Evolutionary conservation across 805 yeast genomes (phyloP), one percentile per base, ranked within the genome.

Genomic region (Candida nonsorbophila): DNA sequence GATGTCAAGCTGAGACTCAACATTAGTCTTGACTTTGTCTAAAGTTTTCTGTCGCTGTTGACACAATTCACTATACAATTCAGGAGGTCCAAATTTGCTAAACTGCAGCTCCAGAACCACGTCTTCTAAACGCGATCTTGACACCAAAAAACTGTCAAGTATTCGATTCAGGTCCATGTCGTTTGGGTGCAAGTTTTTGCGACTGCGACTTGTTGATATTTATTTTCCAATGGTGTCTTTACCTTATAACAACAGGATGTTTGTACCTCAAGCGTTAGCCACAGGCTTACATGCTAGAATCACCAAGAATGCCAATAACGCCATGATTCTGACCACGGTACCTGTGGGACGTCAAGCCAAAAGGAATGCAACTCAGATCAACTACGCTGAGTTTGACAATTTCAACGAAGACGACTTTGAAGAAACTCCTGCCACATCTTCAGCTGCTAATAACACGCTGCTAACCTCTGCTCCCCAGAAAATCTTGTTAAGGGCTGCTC

Each of bases 371-470:
- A 12, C 24, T 11, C 80, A 77, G 27, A 75, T 84, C 29, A 84
- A 83, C 50, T 87, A 87, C 48, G 92, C 95, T 0, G 96, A 86
- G 50, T 69, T 76, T 35, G 95, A 84, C 29, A 58, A 59, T 38
- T 76, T 73, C 28, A 78, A 78, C 39, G 70, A 72, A 32, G 75
- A 56, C 32, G 65, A 58, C 16, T 46, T 43, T 32, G 66, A 60
- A 26, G 44, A 39, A 16, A 63, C 54, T 20, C 26, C 51, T 6
- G 25, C 42, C 7, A 30, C 43, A 5, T 22, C 26, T 3, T 17
- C 21, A 10, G 26, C 28, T 14, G 22, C 43, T 1, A 42, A 32
- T 18, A 33, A 37, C 4, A 36, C 34, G 12, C 17, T 37, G n/a
- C 40, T 39, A 12, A 33, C 31, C 7, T 30, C 35, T 17, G 29